Evolutionary conservation across 345 rosid genomes (phyloP).

Genomic region (Brassica rapa): DNA sequence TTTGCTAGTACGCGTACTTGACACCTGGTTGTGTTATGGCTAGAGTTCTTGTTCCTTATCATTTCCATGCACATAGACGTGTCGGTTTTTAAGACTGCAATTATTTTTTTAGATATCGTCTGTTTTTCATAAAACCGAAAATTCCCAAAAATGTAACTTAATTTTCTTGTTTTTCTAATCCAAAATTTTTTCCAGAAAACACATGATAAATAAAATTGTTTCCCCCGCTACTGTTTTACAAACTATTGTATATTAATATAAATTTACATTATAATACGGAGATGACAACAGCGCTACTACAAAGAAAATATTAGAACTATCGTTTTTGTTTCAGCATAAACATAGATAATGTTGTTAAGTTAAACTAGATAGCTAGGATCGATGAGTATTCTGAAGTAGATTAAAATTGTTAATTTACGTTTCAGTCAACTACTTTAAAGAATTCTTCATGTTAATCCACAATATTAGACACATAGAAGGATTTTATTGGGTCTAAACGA

Average conservation of each 20-base stretch:
- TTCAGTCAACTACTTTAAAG: not conserved
- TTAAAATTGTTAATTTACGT: not conserved
- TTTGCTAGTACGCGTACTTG: not conserved
- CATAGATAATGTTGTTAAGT: not conserved
- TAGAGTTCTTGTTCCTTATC: not conserved
- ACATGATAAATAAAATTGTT: not conserved
- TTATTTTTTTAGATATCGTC: not conserved
- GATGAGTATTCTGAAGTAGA: not conserved
- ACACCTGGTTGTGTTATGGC: not conserved
- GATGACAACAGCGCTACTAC: not conserved
- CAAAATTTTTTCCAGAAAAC: not conserved
- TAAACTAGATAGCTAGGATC: not conserved
- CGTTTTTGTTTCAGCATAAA: not conserved
- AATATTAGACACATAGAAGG: not conserved
- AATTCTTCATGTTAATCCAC: not conserved
- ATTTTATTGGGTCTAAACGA: constrained; percentile 21
- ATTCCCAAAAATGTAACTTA: not conserved
- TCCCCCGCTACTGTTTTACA: not conserved
- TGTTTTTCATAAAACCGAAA: not conserved
- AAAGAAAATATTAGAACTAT: not conserved
- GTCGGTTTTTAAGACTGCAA: not conserved
- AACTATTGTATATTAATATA: not conserved
- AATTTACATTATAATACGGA: not conserved
- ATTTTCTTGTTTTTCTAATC: not conserved
- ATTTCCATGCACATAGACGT: not conserved